Evolutionary conservation across 2,329 filamentous ascomycete species (phyloP).

Genomic region (Phyllosticta citrichinensis): DNA sequence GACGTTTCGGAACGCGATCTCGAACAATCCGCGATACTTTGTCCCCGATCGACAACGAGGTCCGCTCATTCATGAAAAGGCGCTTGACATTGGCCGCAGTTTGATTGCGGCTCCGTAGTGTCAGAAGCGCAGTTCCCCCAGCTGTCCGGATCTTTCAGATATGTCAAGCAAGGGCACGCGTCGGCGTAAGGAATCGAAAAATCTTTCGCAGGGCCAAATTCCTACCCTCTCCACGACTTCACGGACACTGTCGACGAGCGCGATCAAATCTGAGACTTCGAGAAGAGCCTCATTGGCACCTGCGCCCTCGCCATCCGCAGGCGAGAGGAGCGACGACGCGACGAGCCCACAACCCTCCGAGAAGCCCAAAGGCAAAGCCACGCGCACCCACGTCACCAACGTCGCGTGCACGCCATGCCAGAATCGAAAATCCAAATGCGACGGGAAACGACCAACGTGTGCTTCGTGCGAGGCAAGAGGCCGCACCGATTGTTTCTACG

Average conservation of each 20-base stretch:
- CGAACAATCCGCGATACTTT: neutral
- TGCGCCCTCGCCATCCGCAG: neutral
- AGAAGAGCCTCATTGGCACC: neutral
- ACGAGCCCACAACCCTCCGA: neutral
- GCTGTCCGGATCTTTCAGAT: neutral
- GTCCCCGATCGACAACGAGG: neutral
- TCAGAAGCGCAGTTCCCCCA: neutral
- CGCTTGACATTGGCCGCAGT: neutral
- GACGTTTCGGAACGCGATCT: neutral
- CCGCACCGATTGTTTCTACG: constrained; percentile 13
- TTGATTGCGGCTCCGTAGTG: neutral
- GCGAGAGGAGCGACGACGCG: neutral
- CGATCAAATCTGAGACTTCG: neutral
- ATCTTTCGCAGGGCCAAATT: neutral
- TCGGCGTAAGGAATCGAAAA: neutral
- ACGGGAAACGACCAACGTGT: constrained; percentile 13
- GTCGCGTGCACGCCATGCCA: constrained; percentile 12
- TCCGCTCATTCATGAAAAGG: neutral
- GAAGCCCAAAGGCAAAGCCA: neutral
- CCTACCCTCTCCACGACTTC: neutral
- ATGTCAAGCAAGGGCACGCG: neutral
- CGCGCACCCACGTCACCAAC: constrained; percentile 8
- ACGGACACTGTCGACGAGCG: neutral
- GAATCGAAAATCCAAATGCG: constrained; percentile 13
- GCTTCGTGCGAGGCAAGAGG: constrained; percentile 11